These are phyloP conservation scores for Neurospora sp. DNA, from an alignment of 495 filamentous ascomycete species.

Conservation along the genomic window DNA sequence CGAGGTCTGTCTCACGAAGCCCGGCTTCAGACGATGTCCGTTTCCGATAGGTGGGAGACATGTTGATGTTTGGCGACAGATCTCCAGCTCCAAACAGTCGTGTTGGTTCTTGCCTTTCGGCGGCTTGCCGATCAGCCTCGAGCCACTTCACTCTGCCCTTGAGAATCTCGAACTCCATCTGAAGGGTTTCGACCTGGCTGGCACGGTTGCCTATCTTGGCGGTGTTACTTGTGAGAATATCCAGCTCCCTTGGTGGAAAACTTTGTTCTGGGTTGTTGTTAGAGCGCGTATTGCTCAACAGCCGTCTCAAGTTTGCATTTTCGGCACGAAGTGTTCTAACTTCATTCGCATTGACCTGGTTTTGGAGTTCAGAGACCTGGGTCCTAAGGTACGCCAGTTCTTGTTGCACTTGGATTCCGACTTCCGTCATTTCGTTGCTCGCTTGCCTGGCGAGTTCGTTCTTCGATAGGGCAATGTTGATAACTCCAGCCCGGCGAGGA, in stretches of 20 bases:
- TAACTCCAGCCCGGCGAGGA: neutral
- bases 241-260: conserved; percentile 23
- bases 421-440: no score
- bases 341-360: conserved; percentile 10
- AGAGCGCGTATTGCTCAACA: conserved; percentile 16
- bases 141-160: conserved; percentile 24
- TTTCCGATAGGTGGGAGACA: neutral
- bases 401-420: neutral
- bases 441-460: conserved; percentile 18
- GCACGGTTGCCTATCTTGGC: conserved; percentile 27
- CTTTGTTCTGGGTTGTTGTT: conserved; percentile 2
- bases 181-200: conserved; percentile 29
- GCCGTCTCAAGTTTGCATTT: conserved; percentile 14
- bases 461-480: conserved; percentile 11
- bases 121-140: conserved; percentile 8
- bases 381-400: neutral
- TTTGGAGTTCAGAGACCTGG: neutral
- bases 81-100: no score
- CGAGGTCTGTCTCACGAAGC: neutral
- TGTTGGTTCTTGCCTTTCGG: neutral
- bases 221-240: conserved; percentile 28
- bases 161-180: conserved; percentile 31
- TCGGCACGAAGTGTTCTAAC: conserved; percentile 8
- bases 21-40: conserved; percentile 1
- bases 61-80: no score